These are phyloP conservation scores for Scheffersomyces cryptocercus DNA, from an alignment of 1,139 yeast species.

Conservation along the genomic window DNA sequence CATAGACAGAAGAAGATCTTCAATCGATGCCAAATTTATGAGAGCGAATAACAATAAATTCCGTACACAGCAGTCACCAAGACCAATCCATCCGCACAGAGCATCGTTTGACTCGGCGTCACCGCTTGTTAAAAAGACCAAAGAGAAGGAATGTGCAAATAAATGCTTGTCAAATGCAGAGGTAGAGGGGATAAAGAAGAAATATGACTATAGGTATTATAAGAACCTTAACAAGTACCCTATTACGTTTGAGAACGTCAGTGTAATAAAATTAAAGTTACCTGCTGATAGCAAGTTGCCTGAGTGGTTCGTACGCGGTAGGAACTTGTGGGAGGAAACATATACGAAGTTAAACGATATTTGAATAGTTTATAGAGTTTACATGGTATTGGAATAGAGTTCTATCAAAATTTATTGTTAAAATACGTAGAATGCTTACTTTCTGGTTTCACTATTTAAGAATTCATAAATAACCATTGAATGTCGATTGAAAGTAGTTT, in stretches of 20 bases:
- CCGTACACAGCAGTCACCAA: slow-evolving; percentile 23
- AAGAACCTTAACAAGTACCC: slow-evolving; percentile 32
- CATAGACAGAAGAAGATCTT: slow-evolving; percentile 35
- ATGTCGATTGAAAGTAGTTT: not conserved
- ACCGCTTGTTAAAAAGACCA: slow-evolving; percentile 9
- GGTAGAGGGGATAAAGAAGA: slow-evolving; percentile 21
- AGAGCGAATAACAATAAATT: slow-evolving; percentile 27
- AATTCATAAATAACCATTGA: not conserved
- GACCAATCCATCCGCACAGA: slow-evolving; percentile 15
- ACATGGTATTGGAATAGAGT: no score
- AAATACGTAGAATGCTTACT: not conserved
- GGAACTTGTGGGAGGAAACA: slow-evolving; percentile 61
- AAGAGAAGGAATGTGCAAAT: slow-evolving; percentile 1
- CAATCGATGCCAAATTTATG: slow-evolving; percentile 32
- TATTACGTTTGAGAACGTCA: slow-evolving; percentile 36
- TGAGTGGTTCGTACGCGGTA: slow-evolving; percentile 64
- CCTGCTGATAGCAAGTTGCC: slow-evolving; percentile 69
- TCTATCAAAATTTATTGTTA: not conserved
- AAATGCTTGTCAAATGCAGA: slow-evolving; percentile 17
- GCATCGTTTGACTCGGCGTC: slow-evolving; percentile 25
- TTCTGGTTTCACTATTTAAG: not conserved
- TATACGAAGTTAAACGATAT: slow-evolving; percentile 9
- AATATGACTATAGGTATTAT: slow-evolving; percentile 39
- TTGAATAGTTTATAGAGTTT: not conserved
- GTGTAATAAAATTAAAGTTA: slow-evolving; percentile 47